Evolutionary conservation across 2,329 filamentous ascomycete genomes (phyloP).

Genomic region (Alternaria conjuncta): DNA sequence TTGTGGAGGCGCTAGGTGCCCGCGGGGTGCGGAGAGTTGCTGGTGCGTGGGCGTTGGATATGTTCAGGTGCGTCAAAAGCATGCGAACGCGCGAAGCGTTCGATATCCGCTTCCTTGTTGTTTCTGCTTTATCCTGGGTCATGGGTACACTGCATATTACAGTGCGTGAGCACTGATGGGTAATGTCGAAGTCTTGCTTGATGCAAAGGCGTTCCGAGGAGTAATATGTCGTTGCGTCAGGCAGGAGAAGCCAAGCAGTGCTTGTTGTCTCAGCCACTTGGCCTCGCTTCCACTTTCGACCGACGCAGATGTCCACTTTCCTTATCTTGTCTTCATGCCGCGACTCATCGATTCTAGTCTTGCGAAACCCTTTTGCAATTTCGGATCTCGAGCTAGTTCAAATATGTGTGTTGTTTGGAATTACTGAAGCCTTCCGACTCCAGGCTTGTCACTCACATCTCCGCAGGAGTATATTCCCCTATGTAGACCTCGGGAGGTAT

Average conservation of each 20-base stretch:
- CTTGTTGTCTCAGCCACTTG: conserved; percentile 6
- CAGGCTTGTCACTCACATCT: not conserved
- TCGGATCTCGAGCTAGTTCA: no score
- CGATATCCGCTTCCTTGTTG: not conserved
- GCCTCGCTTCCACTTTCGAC: not conserved
- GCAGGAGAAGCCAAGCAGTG: conserved; percentile 11
- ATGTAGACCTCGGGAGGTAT: no score
- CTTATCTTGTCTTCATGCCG: not conserved
- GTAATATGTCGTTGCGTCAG: conserved; percentile 2
- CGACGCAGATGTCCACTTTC: not conserved
- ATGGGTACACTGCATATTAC: not conserved
- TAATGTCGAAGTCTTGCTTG: not conserved
- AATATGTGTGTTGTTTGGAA: no score
- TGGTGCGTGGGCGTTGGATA: not conserved
- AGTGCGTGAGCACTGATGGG: not conserved
- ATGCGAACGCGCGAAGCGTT: not conserved
- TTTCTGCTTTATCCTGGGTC: not conserved
- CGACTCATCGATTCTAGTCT: not conserved
- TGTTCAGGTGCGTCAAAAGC: not conserved
- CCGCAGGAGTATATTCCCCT: no score
- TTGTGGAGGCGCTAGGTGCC: conserved; percentile 12
- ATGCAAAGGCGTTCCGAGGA: not conserved
- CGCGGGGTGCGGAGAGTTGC: conserved; percentile 13
- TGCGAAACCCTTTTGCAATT: not conserved
- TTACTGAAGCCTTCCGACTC: not conserved